phyloP scores from a whole-genome alignment of 352 stramenopile species.

The Pilasporangium apinafurcum region DNA sequence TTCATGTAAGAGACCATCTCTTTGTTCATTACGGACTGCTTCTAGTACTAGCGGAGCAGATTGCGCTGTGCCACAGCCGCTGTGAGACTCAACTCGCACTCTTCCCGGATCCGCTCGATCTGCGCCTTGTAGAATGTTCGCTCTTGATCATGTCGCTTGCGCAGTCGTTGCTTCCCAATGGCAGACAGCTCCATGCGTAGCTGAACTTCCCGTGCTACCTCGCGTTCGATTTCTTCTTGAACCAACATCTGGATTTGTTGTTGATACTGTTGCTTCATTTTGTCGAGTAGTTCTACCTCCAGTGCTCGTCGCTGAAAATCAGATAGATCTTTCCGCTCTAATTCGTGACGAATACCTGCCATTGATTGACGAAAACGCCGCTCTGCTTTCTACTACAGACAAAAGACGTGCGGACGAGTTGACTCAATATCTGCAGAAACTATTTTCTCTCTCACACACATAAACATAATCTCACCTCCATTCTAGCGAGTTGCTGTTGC shows the following conservation, averaged over 20 bases:
- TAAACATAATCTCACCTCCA: too few species aligned
- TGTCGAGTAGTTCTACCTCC: conserved; percentile 54
- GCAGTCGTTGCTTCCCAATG: conserved; percentile 36
- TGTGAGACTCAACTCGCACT: conserved; percentile 65
- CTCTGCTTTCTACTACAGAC: conserved; percentile 34
- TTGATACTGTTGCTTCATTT: conserved; percentile 52
- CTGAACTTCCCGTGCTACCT: conserved; percentile 50
- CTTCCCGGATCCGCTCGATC: conserved; percentile 48
- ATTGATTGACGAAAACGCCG: conserved; percentile 40
- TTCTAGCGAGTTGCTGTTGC: conserved; percentile 27
- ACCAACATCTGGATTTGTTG: conserved; percentile 46
- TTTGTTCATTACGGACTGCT: not conserved
- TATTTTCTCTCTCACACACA: too few species aligned
- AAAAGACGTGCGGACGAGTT: too few species aligned
- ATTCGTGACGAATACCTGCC: conserved; percentile 34
- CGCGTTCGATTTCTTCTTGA: conserved; percentile 53
- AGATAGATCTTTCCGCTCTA: conserved; percentile 36
- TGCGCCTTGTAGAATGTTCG: conserved; percentile 46
- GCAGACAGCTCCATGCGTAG: conserved; percentile 36
- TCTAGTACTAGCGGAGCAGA: conserved; percentile 37
- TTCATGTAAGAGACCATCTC: too few species aligned
- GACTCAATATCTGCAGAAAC: too few species aligned
- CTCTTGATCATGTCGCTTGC: conserved; percentile 44
- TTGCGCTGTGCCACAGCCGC: conserved; percentile 64
- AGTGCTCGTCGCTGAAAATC: conserved; percentile 19